Base-by-base conservation (phyloP, 768 basidiomycete species). In the Phylloporus scabripes region DNA sequence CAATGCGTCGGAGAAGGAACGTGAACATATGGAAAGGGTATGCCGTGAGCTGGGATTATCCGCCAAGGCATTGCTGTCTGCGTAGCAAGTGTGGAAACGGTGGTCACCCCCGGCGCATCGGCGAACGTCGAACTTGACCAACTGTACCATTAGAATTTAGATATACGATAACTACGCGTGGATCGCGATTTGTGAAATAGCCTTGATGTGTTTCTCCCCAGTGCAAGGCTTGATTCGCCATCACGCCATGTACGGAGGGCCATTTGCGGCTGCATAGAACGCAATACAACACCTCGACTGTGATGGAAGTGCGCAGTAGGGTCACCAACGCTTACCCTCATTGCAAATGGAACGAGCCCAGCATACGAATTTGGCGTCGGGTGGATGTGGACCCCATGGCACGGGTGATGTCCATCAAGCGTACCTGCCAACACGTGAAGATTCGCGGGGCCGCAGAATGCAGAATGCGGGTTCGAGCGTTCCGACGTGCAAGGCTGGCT, bases 21-120 rank as follows among this genome's bases (percentile, higher is more conserved):
- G 52, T 5, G 50, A 63, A 15, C 65, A 48, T 14, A 61, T 65
- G 67, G 53, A 50, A 20, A 36, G n/a, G 21, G 65, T 67, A 33
- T 63, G 59, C 43, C 57, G 54, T 14, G 52, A 65, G 17, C 56
- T 69, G 23, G 65, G 65, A 7, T 51, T 67, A 23, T 67, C 67
- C 12, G 17, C 33, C 12, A 56, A 49, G 17, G 65, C 62, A 5
- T n/a, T 68, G 18, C 12, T 58, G 21, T 52, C 57, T 21, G 56
- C 48, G 9, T 62, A 57, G 20, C 8, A 23, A 18, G 8, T 8
- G 8, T 8, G 31, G 20, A 44, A 32, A n/a, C 14, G 42, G 14
- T 18, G 15, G 42, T 15, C 42, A 20, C 18, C 21, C 3, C 38
- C 38, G 5, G 34, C 7, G n/a, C 17, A 36, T 1, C n/a, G 34